Evolutionary conservation across 2,329 filamentous ascomycete species (phyloP), one percentile per base, ranked within the genome.

Genomic region (Neobulgaria alba): DNA sequence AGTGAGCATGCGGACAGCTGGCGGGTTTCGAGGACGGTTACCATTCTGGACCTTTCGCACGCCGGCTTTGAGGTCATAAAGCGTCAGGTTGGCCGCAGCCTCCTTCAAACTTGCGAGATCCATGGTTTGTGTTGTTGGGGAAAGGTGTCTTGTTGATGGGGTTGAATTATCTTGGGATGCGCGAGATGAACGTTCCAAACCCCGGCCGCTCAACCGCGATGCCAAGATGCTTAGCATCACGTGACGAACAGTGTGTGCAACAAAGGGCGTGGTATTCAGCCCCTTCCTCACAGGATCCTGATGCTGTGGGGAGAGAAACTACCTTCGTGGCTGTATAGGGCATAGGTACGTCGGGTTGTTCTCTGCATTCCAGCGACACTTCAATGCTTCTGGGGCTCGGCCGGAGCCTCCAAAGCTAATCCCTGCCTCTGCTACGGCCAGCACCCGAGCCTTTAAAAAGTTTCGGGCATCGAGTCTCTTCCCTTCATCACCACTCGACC

Each of bases 21-120:
- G 49, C 49, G 41, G 42, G 30, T 46, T 33, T 42, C 36, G 40
- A 31, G 45, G 38, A 44, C 52, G 70, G 14, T 52, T 65, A 85
- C 81, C 82, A 82, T 85, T 85, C 58, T 86, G 82, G 39, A 84
- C 79, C 61, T 85, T 85, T 54, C 82, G 75, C 48, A 85, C 79
- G 46, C 81, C 79, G 15, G 82, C 82, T 61, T 86, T 86, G 60
- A 85, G 60, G 63, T 86, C 82, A 66, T 85, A 86, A 54, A 85
- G 68, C 43, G 76, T 77, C 64, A 85, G 65, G 61, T 83, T 83
- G 70, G 73, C 77, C 64, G 85, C 79, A 66, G 82, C 75, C 51
- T 80, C 79, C 59, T 76, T 82, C 42, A 86, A 62, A 55, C 68
- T 79, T 57, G 72, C 69, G 61, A 82, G 71, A 69, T 85, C 79